Evolutionary conservation across 148 eudicot genomes (phyloP).

Genomic region (Camellia lanceoleosa): DNA sequence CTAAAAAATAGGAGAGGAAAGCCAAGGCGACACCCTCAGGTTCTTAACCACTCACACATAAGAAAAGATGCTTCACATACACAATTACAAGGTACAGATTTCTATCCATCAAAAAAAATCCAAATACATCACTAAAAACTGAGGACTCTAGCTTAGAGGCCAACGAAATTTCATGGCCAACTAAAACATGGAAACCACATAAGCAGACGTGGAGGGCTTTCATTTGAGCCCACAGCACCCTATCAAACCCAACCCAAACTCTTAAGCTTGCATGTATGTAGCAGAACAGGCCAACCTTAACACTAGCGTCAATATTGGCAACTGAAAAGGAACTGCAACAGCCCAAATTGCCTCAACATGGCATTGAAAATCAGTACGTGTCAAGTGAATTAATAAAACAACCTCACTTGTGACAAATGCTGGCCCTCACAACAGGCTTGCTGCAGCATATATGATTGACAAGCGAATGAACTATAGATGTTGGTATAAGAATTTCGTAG

Average conservation of each 20-base stretch:
- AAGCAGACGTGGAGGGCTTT: too few species aligned
- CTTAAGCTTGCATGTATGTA: not conserved
- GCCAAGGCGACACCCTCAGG: not conserved
- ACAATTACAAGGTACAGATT: not conserved
- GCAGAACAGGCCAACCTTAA: not conserved
- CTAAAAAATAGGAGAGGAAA: not conserved
- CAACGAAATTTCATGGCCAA: not conserved
- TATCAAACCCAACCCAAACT: too few species aligned
- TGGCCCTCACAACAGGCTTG: not conserved
- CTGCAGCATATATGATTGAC: too few species aligned
- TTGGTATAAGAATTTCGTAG: too few species aligned
- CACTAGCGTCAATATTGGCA: not conserved
- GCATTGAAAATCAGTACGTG: not conserved
- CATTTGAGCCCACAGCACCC: too few species aligned
- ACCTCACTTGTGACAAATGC: not conserved
- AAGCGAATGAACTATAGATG: too few species aligned
- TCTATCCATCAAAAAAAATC: not conserved
- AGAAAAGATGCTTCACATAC: not conserved
- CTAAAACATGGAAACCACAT: not conserved
- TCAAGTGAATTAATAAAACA: not conserved
- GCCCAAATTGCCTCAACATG: not conserved
- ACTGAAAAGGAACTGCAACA: not conserved
- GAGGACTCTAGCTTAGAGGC: not conserved
- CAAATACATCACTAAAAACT: not conserved
- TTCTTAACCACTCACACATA: not conserved